Base-by-base conservation (phyloP, 2,329 filamentous ascomycete species). In the Dactylellina parvicollis region DNA sequence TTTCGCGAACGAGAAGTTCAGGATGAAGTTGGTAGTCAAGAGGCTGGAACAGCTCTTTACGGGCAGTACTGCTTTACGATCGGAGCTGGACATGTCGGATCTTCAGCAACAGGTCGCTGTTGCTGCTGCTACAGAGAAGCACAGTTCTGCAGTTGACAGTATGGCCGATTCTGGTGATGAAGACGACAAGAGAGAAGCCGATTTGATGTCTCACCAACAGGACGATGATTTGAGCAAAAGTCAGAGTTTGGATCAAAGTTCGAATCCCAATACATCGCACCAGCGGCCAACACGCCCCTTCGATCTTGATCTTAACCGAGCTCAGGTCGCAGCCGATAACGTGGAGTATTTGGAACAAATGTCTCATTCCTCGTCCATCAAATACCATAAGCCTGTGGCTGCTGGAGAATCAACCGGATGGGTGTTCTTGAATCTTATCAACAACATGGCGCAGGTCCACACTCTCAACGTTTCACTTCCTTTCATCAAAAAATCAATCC, bases 11-110 rank as follows among this genome's bases (percentile, higher is more conserved):
- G 91, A 94, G 12, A 88, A 87, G 75, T 86, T 90, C 4, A 92
- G 87, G 82, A 92, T 91, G 82, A 92, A 89, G 78, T 78, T 92
- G 18, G 89, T 94, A 0, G 92, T 94, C 1, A 85, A 87, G 60
- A 86, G 90, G 1, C 80, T 96, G 4, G 92, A 96, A 78, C 90
- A 93, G 75, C 84, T 96, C 1, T 96, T 95, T 74, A 92, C 91
- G 0, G 92, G 92, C 89, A 78, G 83, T 85, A 16, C 80, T 79
- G 2, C 82, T 82, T 3, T 80, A 82, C 78, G 79, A 18, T 83
- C 80, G 49, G 79, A 78, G 1, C 76, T 80, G 1, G 82, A 81
- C 76, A 32, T 77, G 74, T 36, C 79, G 75, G 12, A 78, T 74
- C 46, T 80, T 76, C 64, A 77, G 14, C 75, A 73, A 38, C 14